Percentiles rank a stretch among this genome's conserved stretches.
These are phyloP conservation scores for Cladophialophora exuberans DNA, from an alignment of 2,329 filamentous ascomycete genomes.

Conservation along the genomic window DNA sequence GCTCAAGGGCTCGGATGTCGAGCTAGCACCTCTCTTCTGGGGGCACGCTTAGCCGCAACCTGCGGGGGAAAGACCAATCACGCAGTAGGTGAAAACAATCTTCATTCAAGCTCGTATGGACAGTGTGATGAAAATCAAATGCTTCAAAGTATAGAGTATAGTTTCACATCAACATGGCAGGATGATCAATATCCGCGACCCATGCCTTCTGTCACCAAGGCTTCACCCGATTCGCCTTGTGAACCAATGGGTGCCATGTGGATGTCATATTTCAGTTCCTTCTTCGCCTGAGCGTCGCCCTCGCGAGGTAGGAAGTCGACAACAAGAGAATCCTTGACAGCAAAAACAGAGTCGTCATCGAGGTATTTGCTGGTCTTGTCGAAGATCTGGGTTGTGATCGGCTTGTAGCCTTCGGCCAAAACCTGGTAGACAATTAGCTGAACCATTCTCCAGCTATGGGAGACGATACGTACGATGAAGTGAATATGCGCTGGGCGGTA, in stretches of 20 bases:
- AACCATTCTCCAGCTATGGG: background rate
- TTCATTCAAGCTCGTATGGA: background rate
- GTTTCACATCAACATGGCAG: background rate
- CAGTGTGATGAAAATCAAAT: too few relatives aligned
- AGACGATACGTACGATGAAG: slow-evolving; percentile 52
- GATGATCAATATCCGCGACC: slow-evolving; percentile 7
- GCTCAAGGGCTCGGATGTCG: too few relatives aligned
- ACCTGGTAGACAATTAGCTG: slow-evolving; percentile 42
- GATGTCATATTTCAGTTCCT: slow-evolving; percentile 59
- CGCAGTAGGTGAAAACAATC: background rate
- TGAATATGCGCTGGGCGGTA: slow-evolving; percentile 68
- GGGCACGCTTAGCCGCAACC: too few relatives aligned
- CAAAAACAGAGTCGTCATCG: slow-evolving; percentile 61
- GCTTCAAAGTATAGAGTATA: too few relatives aligned
- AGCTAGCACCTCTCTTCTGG: too few relatives aligned
- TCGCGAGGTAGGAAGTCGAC: slow-evolving; percentile 60
- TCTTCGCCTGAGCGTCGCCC: slow-evolving; percentile 55
- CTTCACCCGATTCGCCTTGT: slow-evolving; percentile 51
- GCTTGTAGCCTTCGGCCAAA: slow-evolving; percentile 63
- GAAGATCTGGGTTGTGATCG: slow-evolving; percentile 78
- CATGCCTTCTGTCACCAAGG: slow-evolving; percentile 41
- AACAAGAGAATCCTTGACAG: slow-evolving; percentile 61
- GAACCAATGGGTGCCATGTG: slow-evolving; percentile 41
- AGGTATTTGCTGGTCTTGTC: slow-evolving; percentile 68
- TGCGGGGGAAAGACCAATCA: slow-evolving; percentile 8